phyloP scores from a whole-genome alignment of 2,329 filamentous ascomycete genomes.

The Hypoxylon sp. region DNA sequence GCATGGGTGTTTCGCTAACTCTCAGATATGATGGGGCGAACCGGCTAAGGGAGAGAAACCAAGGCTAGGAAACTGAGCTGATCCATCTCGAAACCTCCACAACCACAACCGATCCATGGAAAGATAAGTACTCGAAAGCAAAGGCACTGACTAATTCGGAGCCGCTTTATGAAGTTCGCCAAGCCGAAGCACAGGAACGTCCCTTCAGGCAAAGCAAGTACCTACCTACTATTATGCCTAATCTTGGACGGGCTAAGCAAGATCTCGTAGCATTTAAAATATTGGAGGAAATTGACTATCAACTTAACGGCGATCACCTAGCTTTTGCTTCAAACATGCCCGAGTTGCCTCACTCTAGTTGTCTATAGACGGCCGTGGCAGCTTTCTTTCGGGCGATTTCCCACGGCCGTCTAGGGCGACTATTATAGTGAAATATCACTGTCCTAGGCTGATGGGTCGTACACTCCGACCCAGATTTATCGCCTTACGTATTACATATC shows the following conservation, averaged over 20 bases:
- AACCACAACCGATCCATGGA: neutral
- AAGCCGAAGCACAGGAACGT: neutral
- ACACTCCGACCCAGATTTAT: conserved; percentile 27
- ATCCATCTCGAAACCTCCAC: neutral
- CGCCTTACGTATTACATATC: conserved; percentile 24
- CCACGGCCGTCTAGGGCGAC: conserved; percentile 1
- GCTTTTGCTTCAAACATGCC: neutral
- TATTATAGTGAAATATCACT: conserved; percentile 10
- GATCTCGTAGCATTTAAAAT: neutral
- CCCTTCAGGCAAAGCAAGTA: neutral
- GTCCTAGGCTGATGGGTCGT: conserved; percentile 24
- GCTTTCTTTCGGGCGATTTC: conserved; percentile 6
- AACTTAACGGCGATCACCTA: neutral
- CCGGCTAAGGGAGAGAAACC: neutral
- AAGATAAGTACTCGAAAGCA: neutral
- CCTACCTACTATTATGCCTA: neutral
- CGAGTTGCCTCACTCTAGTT: conserved; percentile 1
- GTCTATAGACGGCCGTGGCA: neutral
- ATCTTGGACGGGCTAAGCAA: neutral
- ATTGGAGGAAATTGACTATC: neutral
- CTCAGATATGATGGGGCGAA: neutral
- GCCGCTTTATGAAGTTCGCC: neutral
- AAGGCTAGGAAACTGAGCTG: neutral
- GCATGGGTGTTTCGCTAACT: neutral
- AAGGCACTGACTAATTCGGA: neutral